phyloP scores from a whole-genome alignment of 2,329 filamentous ascomycete genomes.

The Lasiodiplodia gonubiensis region DNA sequence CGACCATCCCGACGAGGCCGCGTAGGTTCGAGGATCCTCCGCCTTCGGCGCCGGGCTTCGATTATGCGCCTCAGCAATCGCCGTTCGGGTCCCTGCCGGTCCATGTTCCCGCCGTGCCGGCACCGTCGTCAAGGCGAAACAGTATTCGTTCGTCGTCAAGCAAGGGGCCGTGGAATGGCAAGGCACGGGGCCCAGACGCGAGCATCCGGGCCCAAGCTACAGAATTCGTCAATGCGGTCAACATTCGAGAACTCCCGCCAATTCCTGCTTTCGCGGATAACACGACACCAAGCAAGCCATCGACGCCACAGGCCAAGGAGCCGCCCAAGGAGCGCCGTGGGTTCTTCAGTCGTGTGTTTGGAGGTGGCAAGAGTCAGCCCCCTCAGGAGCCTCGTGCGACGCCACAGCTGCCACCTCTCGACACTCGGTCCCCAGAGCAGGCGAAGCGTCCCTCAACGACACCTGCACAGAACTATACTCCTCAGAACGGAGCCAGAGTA shows the following conservation, averaged over 20 bases:
- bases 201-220: conserved; percentile 54
- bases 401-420: conserved; percentile 23
- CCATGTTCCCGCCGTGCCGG: conserved; percentile 49
- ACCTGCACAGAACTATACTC: conserved; percentile 20
- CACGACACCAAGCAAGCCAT: conserved; percentile 57
- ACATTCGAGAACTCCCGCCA: conserved; percentile 49
- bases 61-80: conserved; percentile 43
- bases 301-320: conserved; percentile 44
- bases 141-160: conserved; percentile 65
- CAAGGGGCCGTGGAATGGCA: conserved; percentile 52
- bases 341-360: conserved; percentile 94
- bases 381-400: conserved; percentile 23
- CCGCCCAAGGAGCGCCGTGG: conserved; percentile 69
- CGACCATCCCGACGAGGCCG: conserved; percentile 81
- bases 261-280: conserved; percentile 53
- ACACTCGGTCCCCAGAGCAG: conserved; percentile 28
- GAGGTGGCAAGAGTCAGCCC: conserved; percentile 42
- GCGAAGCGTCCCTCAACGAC: conserved; percentile 26
- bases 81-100: conserved; percentile 47
- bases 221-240: conserved; percentile 56
- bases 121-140: conserved; percentile 44
- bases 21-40: conserved; percentile 57
- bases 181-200: conserved; percentile 47
- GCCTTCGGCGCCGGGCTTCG: conserved; percentile 44
- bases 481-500: conserved; percentile 24